Percentiles rank a stretch among this genome's conserved stretches.
phyloP scores from a whole-genome alignment of 495 filamentous ascomycete species.

The Penicillium psychrofluorescens region DNA sequence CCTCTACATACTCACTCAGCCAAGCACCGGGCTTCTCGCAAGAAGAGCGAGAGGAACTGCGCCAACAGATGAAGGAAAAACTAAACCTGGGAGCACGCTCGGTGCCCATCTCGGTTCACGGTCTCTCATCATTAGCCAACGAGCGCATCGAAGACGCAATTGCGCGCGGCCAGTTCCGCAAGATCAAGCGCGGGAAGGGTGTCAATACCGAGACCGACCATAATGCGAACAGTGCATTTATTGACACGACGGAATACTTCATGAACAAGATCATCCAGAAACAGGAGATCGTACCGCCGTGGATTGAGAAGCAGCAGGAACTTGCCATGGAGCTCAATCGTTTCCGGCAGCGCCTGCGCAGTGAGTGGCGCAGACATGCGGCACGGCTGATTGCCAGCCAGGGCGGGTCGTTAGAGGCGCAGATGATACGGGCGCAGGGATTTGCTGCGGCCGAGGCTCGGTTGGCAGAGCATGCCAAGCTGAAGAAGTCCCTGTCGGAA shows the following conservation, averaged over 20 bases:
- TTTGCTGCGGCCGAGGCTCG: conserved; percentile 68
- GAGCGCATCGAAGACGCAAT: conserved; percentile 94
- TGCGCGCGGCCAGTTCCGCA: conserved; percentile 82
- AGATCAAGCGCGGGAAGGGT: conserved; percentile 74
- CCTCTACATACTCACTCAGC: conserved; percentile 60
- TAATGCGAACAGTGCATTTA: conserved; percentile 77
- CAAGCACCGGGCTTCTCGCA: conserved; percentile 54
- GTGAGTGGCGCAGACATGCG: conserved; percentile 84
- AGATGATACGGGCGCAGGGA: conserved; percentile 62
- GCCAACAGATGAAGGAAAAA: conserved; percentile 69
- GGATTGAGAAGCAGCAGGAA: conserved; percentile 97
- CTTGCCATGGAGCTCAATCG: conserved; percentile 57
- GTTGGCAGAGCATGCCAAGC: conserved; percentile 34
- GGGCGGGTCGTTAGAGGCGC: conserved; percentile 70
- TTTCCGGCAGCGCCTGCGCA: conserved; percentile 68
- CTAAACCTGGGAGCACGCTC: conserved; percentile 66
- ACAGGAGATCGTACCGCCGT: conserved; percentile 58
- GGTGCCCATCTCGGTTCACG: conserved; percentile 71
- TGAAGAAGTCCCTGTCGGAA: conserved; percentile 37
- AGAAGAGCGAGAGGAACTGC: conserved; percentile 60
- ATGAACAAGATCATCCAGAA: conserved; percentile 98
- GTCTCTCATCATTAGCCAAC: conserved; percentile 77
- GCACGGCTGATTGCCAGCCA: conserved; percentile 70
- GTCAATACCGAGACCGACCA: conserved; percentile 63
- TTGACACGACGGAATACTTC: conserved; percentile 96